Base-by-base conservation (phyloP, 495 filamentous ascomycete genomes). In the Recurvomyces mirabilis region DNA sequence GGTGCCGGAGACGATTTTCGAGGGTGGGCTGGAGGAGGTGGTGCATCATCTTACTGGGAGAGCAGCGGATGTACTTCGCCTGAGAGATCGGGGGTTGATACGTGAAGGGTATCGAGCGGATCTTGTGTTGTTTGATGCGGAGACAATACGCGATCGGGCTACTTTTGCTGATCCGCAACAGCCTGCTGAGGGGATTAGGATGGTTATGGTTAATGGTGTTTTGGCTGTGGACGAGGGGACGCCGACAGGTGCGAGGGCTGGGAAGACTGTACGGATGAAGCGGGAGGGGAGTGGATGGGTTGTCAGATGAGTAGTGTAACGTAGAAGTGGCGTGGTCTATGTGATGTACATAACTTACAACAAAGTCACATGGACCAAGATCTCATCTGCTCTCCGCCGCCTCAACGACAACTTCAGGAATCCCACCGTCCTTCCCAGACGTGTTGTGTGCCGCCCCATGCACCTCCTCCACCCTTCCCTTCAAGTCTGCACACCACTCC, bases 401-500 rank as follows among this genome's bases (percentile, higher is more conserved):
- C 9, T 9, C 18, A 6, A 10, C 35, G 7, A 4, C 35, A 4
- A 10, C 9, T 5, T 14, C 18, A 38, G n/a, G n/a, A n/a, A n/a
- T n/a, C n/a, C n/a, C n/a, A n/a, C n/a, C n/a, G n/a, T n/a, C n/a
- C n/a, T n/a, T n/a, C n/a, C n/a, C n/a, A n/a, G n/a, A n/a, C n/a
- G n/a, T n/a, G n/a, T n/a, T n/a, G n/a, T n/a, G n/a, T n/a, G n/a
- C n/a, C n/a, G n/a, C n/a, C n/a, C 10, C 35, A 9, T 33, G 23
- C 45, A 30, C 32, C 30, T 28, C 45, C 40, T 35, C 35, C 22
- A 49, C 48, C 38, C 31, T 43, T 35, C 23, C 22, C 49, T 52
- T 51, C 36, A 57, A 35, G 39, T 57, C 54, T 23, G 26, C 15
- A 18, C 17, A 32, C 51, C 46, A 55, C 4, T 57, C 54, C 23